phyloP scores from a whole-genome alignment of 1,284 basidiomycete genomes.

The Sphagnurus paluster region DNA sequence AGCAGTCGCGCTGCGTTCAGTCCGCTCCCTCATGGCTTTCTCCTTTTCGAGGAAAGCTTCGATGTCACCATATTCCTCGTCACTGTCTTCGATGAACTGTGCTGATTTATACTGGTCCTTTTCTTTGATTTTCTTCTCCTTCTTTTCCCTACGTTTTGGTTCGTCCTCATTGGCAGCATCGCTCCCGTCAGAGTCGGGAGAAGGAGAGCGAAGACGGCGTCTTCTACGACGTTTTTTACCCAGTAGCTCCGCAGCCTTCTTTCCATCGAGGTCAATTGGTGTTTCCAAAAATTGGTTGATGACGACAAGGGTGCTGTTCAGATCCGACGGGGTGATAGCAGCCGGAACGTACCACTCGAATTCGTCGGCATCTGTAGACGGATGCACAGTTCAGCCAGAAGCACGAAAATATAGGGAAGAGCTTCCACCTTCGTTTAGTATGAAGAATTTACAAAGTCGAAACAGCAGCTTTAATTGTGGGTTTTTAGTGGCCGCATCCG shows the following conservation, averaged over 20 bases:
- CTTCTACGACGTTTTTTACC: conserved; percentile 59
- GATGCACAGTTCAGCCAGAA: conserved; percentile 7
- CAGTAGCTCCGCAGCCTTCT: conserved; percentile 66
- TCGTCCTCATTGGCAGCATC: conserved; percentile 42
- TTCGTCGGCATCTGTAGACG: conserved; percentile 58
- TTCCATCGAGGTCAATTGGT: conserved; percentile 75
- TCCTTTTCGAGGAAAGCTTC: conserved; percentile 82
- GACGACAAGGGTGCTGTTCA: conserved; percentile 65
- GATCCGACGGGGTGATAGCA: conserved; percentile 58
- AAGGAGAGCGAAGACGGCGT: conserved; percentile 47
- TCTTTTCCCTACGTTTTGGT: conserved; percentile 44
- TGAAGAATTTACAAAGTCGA: conserved; percentile 65
- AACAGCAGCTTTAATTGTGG: conserved; percentile 82
- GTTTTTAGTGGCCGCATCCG: conserved; percentile 76
- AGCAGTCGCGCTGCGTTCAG: conserved; percentile 41
- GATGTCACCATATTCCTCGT: conserved; percentile 75
- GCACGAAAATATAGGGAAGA: conserved; percentile 6
- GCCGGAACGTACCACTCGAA: conserved; percentile 81
- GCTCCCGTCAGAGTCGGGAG: conserved; percentile 45
- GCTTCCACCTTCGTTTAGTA: conserved; percentile 58
- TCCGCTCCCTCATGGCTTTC: conserved; percentile 46
- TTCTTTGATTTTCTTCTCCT: conserved; percentile 68
- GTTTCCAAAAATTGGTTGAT: conserved; percentile 76
- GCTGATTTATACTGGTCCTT: conserved; percentile 81
- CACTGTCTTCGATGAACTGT: conserved; percentile 88